phyloP scores from a whole-genome alignment of 2,329 filamentous ascomycete species.

The Sporothrix euskadiensis region DNA sequence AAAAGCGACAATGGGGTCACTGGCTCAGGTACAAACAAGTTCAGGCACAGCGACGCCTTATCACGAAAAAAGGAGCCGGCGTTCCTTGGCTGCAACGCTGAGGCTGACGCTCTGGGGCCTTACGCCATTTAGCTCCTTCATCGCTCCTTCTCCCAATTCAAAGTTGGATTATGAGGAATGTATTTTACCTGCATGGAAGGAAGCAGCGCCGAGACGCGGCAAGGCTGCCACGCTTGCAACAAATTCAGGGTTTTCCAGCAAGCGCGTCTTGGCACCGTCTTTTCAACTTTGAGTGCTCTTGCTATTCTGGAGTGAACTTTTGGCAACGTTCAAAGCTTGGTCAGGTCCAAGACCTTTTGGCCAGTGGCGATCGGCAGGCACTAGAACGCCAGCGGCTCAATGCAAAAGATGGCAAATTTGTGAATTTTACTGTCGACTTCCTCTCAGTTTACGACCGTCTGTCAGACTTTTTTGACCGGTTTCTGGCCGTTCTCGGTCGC shows the following conservation, averaged over 20 bases:
- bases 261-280: slow-evolving; percentile 11
- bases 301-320: neutral
- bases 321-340: neutral
- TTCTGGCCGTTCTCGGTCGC: neutral
- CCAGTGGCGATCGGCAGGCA: neutral
- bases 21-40: neutral
- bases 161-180: neutral
- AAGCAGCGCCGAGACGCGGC: slow-evolving; percentile 5
- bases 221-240: neutral
- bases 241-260: neutral
- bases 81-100: neutral
- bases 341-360: neutral
- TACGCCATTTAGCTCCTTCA: neutral
- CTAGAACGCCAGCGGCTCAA: neutral
- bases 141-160: neutral
- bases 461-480: neutral
- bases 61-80: neutral
- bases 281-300: neutral
- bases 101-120: neutral
- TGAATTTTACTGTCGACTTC: neutral
- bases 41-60: neutral
- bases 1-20: neutral
- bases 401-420: neutral
- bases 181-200: neutral
- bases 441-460: neutral